phyloP scores from a whole-genome alignment of 345 rosid genomes.

The Pugionium cornutum region DNA sequence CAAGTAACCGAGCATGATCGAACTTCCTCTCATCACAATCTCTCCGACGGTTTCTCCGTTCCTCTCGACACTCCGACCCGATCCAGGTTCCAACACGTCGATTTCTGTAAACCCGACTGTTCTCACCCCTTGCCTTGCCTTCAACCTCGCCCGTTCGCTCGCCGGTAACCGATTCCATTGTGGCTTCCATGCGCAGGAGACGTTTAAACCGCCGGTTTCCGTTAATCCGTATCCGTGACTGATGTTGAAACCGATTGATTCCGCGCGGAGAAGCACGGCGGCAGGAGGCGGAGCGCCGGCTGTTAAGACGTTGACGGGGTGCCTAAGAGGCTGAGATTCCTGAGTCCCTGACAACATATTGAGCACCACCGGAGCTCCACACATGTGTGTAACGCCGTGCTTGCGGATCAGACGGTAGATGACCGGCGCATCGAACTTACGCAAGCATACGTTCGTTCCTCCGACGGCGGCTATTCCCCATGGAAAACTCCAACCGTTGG shows the following conservation, averaged over 20 bases:
- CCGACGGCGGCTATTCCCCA: conserved; percentile 92
- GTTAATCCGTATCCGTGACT: conserved; percentile 80
- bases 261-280: conserved; percentile 55
- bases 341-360: conserved; percentile 60
- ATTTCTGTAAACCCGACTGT: conserved; percentile 51
- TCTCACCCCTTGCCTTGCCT: conserved; percentile 72
- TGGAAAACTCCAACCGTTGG: conserved; percentile 75
- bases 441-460: conserved; percentile 71
- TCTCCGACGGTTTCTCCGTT: conserved; percentile 73
- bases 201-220: conserved; percentile 62
- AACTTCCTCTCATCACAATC: conserved; percentile 64
- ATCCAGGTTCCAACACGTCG: conserved; percentile 56
- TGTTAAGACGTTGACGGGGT: conserved; percentile 63
- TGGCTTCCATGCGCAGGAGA: conserved; percentile 74
- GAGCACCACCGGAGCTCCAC: conserved; percentile 86
- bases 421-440: conserved; percentile 56
- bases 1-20: conserved; percentile 74
- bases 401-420: conserved; percentile 53
- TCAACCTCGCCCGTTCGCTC: conserved; percentile 57
- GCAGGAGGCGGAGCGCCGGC: conserved; percentile 94
- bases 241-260: conserved; percentile 63
- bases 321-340: conserved; percentile 35
- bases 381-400: conserved; percentile 79
- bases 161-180: conserved; percentile 69
- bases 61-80: conserved; percentile 52